Conservation (phyloP, 805 yeast genomes). For the Saccharomycopsis amapae region DNA sequence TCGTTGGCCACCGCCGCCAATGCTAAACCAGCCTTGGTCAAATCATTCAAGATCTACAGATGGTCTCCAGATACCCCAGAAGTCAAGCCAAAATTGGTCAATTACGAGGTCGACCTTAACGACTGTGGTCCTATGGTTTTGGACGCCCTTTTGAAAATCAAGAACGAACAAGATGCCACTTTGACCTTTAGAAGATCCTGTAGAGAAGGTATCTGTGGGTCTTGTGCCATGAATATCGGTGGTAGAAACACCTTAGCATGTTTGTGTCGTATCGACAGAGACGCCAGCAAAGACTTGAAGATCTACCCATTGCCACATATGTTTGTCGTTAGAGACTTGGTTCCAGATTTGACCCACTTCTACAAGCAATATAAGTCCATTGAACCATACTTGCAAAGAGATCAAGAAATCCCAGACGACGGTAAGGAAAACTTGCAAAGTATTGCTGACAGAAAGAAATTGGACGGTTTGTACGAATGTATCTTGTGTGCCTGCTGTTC, state of each 20-base stretch:
- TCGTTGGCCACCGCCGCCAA: constrained; percentile 44
- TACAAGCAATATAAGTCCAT: constrained; percentile 98
- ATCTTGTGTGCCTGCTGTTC: constrained; percentile 98
- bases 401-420: constrained; percentile 62
- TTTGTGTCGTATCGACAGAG: constrained; percentile 85
- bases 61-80: constrained; percentile 98
- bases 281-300: constrained; percentile 66
- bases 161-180: constrained; percentile 93
- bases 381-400: constrained; percentile 91
- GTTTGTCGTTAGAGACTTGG: constrained; percentile 95
- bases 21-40: constrained; percentile 46
- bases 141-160: constrained; percentile 90
- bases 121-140: constrained; percentile 96
- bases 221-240: constrained; percentile 99
- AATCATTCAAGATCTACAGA: constrained; percentile 89
- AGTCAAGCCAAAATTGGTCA: constrained; percentile 79
- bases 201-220: constrained; percentile 99
- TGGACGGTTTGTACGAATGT: constrained; percentile 96
- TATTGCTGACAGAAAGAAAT: constrained; percentile 87
- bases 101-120: constrained; percentile 79
- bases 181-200: constrained; percentile 96
- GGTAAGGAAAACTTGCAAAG: constrained; percentile 91
- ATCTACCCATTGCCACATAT: constrained; percentile 97
- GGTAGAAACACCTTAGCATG: constrained; percentile 97
- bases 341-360: constrained; percentile 95